Base-by-base conservation (phyloP, 305 asterid genomes). In the Ajuga reptans region DNA sequence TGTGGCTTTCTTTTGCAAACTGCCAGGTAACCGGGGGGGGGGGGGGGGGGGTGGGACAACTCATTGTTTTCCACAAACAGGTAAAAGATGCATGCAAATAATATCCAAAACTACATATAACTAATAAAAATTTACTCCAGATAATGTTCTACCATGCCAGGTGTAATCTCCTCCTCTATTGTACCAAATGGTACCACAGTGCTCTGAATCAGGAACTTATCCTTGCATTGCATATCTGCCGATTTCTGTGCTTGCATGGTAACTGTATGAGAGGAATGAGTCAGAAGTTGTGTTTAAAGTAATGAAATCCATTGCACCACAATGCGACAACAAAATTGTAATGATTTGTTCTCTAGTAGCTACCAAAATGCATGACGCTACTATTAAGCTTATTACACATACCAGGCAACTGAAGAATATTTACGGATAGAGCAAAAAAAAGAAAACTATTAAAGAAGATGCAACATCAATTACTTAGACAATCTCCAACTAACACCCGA, bases 171-270 rank as follows among this genome's bases (percentile, higher is more conserved):
- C 34, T 87, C 97, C 68, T 89, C 96, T 43, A 81, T 77, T 72
- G 82, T 83, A 75, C 91, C 96, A 78, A 77, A 83, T 5, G 91
- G 88, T 50, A 86, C 90, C 73, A 86, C 81, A 9, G 94, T 84
- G 80, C 89, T 77, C 84, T 91, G 97, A 75, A 91, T 77, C 76
- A 91, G 74, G 74, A 91, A 91, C 81, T 91, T 91, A 68, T 91
- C 97, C 80, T 89, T 91, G 85, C 93, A 89, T 16, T 74, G 86
- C 89, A 82, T 56, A 63, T 90, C 96, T 3, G 82, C 79, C 0
- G 87, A 66, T 76, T 79, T 87, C 80, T 84, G 96, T 41, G 96
- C 95, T 87, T 87, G 96, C 95, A 89, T 91, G 56, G 87, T 87
- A 72, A 91, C 97, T 91, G 83, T 52, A 78, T 69, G 66, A 68